Evolutionary conservation across 768 basidiomycete species (phyloP).

Genomic region (Mycena rebaudengoi): DNA sequence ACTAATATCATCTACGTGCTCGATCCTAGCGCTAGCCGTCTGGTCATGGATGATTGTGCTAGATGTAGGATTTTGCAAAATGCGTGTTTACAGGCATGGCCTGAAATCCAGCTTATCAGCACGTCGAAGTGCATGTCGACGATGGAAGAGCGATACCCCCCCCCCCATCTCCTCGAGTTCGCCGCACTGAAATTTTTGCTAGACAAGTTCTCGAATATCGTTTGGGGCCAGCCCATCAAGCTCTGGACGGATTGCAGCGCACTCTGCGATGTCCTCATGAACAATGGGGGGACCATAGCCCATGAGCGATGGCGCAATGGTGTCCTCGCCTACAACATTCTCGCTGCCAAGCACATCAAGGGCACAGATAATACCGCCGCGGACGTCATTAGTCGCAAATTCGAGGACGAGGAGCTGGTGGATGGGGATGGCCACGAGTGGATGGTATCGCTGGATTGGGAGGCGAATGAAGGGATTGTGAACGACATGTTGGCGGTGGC

Average conservation of each 20-base stretch:
- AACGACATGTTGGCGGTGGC: neutral
- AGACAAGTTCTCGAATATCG: neutral
- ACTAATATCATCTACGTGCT: no score
- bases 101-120: neutral
- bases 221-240: neutral
- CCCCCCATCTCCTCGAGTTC: no score
- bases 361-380: neutral
- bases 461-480: neutral
- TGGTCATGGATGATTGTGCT: neutral
- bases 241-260: neutral
- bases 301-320: neutral
- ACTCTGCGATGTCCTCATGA: neutral
- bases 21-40: no score
- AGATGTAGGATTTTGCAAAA: neutral
- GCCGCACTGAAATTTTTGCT: no score
- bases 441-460: neutral
- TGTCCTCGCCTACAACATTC: neutral
- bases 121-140: slow-evolving; percentile 34
- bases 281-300: no score
- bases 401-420: neutral
- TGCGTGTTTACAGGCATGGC: neutral
- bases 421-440: neutral
- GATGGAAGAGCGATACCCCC: slow-evolving; percentile 36
- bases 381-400: neutral
- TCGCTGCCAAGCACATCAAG: neutral